Evolutionary conservation across 2,329 filamentous ascomycete species (phyloP), one percentile per base, ranked within the genome.

Genomic region (Zopfia rhizophila): DNA sequence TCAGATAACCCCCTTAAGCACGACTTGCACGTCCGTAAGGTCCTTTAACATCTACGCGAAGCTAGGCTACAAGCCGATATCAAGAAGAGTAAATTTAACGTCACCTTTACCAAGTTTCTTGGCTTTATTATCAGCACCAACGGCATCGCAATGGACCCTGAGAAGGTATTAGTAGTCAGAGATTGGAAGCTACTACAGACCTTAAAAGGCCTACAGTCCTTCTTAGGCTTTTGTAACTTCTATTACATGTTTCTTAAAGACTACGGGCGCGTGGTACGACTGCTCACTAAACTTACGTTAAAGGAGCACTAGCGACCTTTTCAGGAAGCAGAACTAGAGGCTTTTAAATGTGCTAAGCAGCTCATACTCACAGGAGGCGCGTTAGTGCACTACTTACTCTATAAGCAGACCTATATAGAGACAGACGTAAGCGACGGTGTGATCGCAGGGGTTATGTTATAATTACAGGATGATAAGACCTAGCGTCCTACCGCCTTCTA

Each of bases 171-270:
- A 14, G 40, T 38, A 5, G 52, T 63, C 22, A 2, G 12, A 2
- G 32, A 65, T 4, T 72, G 53, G 65, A 3, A 38, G 29, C 24
- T 7, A 16, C 64, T 53, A 3, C 45, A 4, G 5, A 57, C 12
- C 4, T 37, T 63, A 3, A 53, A 53, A 21, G 53, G 50, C 14
- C 55, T 62, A 3, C 51, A 58, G 46, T 40, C 29, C 1, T 71
- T 72, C 45, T 14, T 72, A n/a, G 60, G 65, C 7, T 69, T 72
- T 30, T 49, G 41, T 3, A 71, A 72, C 29, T 72, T 66, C 43
- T 72, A 72, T 46, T 44, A 60, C 4, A 24, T 48, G 7, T 71
- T 71, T 36, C 61, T 72, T 12, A 19, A 52, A 7, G 28, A 51
- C 3, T 69, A 24, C 33, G 14, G 22, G 8, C 2, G 13, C 4